Evolutionary conservation across 257 asterid species (phyloP).

Genomic region (Handroanthus guayacan): DNA sequence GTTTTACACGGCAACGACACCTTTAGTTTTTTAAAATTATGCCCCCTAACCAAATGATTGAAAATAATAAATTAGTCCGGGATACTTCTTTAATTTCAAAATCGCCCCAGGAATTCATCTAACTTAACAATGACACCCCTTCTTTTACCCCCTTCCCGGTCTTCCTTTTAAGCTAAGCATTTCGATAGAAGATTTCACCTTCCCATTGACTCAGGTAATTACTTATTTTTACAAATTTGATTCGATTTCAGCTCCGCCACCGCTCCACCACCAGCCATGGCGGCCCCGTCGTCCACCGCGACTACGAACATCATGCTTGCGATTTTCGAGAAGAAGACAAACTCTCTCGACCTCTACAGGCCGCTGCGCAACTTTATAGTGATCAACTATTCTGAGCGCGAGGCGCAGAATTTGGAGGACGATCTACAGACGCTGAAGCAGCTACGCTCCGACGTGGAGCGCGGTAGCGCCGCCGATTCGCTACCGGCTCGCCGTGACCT

Average conservation of each 20-base stretch:
- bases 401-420: constrained; percentile 82
- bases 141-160: neutral
- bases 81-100: neutral
- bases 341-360: constrained; percentile 66
- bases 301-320: constrained; percentile 76
- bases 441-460: constrained; percentile 58
- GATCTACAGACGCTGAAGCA: constrained; percentile 74
- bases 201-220: constrained; percentile 19
- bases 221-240: neutral
- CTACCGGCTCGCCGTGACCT: constrained; percentile 64
- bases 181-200: constrained; percentile 27
- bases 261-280: constrained; percentile 48
- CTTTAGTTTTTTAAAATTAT: neutral
- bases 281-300: constrained; percentile 57
- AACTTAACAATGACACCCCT: neutral
- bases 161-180: neutral
- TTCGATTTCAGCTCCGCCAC: constrained; percentile 26
- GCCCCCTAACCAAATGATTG: neutral
- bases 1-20: neutral
- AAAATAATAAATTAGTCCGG: too few species aligned
- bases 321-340: constrained; percentile 81
- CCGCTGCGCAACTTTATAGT: constrained; percentile 80
- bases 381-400: constrained; percentile 79
- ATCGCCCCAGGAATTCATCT: constrained; percentile 12
- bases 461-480: constrained; percentile 51